Conservation (phyloP, 2,329 filamentous ascomycete species). For the Penicillium sp. region DNA sequence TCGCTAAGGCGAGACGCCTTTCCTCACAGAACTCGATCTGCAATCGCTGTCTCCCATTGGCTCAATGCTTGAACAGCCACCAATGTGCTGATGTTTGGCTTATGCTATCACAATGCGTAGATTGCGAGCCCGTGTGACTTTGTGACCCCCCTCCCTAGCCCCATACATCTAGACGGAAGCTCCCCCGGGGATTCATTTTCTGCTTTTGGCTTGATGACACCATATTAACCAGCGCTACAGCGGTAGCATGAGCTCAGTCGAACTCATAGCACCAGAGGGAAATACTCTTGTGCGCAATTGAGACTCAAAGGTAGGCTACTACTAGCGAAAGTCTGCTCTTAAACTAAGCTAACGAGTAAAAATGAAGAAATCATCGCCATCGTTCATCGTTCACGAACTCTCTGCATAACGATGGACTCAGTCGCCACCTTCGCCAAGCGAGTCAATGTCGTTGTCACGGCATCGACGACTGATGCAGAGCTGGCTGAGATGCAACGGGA, state of each 20-base stretch:
- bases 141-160: slow-evolving; percentile 15
- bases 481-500: slow-evolving; percentile 60
- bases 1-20: slow-evolving; percentile 11
- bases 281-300: slow-evolving; percentile 1
- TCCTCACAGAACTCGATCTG: slow-evolving; percentile 1
- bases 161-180: slow-evolving; percentile 16
- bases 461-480: slow-evolving; percentile 53
- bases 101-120: slow-evolving; percentile 14
- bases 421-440: slow-evolving; percentile 43
- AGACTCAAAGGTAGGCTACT: not conserved
- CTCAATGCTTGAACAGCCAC: slow-evolving; percentile 1
- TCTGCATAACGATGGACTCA: slow-evolving; percentile 17
- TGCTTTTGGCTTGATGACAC: not conserved
- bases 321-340: not conserved
- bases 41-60: slow-evolving; percentile 11
- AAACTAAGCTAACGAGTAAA: not conserved
- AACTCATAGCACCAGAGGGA: slow-evolving; percentile 10
- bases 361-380: not conserved
- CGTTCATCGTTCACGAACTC: not conserved
- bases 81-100: slow-evolving; percentile 5
- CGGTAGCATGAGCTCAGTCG: slow-evolving; percentile 9
- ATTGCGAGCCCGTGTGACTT: slow-evolving; percentile 8
- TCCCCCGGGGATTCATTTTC: slow-evolving; percentile 4
- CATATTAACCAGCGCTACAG: not conserved
- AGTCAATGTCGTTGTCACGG: slow-evolving; percentile 55